phyloP scores from a whole-genome alignment of 352 stramenopile species.

The Pythium biforme region DNA sequence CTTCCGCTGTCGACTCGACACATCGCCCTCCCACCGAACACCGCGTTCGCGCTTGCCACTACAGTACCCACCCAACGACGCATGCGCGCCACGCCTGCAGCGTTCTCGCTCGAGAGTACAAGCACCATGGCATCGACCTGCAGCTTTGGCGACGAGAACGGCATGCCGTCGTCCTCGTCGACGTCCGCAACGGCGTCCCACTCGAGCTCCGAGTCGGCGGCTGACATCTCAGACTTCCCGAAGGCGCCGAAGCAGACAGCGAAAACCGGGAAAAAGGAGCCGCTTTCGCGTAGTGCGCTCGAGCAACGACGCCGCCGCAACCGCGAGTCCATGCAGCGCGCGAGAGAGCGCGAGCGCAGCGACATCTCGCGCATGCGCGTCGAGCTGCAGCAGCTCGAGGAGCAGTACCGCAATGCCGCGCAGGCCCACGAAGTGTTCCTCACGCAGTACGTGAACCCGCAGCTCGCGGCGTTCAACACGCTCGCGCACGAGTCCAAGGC shows the following conservation, averaged over 20 bases:
- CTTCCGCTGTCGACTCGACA: not conserved
- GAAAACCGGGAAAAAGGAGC: slow-evolving; percentile 9
- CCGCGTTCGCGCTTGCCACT: too few species aligned
- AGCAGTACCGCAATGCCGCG: slow-evolving; percentile 30
- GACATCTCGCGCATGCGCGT: slow-evolving; percentile 34
- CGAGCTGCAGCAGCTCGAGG: slow-evolving; percentile 37
- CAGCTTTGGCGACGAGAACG: not conserved
- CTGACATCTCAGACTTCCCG: slow-evolving; percentile 7
- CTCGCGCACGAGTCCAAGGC: slow-evolving; percentile 36
- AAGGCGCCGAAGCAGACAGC: not conserved
- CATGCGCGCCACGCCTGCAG: too few species aligned
- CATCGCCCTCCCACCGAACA: too few species aligned
- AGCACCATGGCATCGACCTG: not conserved
- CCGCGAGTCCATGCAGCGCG: slow-evolving; percentile 50
- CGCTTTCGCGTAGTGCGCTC: slow-evolving; percentile 24
- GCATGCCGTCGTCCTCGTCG: not conserved
- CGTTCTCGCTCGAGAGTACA: too few species aligned
- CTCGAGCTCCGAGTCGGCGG: slow-evolving; percentile 19
- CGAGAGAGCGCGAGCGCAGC: slow-evolving; percentile 33
- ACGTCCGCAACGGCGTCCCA: slow-evolving; percentile 3
- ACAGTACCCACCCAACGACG: too few species aligned
- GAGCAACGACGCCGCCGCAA: slow-evolving; percentile 43
- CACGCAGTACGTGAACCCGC: slow-evolving; percentile 23
- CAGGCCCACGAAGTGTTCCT: slow-evolving; percentile 20
- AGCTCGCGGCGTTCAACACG: slow-evolving; percentile 31